phyloP scores from a whole-genome alignment of 371 early-diverging fungal species.

The Apophysomyces trapeziformis region DNA sequence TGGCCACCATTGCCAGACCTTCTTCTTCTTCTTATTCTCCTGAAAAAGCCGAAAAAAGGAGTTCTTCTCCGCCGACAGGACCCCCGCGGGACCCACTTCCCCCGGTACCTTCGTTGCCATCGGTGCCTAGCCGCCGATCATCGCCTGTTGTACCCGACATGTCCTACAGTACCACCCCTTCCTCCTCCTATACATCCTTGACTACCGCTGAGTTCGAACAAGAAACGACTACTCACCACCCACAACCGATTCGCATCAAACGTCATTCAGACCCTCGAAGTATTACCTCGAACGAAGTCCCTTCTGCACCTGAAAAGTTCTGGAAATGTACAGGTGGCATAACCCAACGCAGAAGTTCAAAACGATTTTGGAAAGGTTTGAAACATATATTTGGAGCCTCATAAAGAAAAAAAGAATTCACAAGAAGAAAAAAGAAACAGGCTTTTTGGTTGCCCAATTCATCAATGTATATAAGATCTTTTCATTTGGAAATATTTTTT shows the following conservation, averaged over 20 bases:
- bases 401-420: no score
- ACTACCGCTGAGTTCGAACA: neutral
- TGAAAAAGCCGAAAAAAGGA: neutral
- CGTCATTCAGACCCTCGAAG: neutral
- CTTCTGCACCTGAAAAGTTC: no score
- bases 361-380: no score
- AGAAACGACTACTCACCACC: neutral
- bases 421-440: no score
- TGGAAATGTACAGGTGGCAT: no score
- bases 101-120: neutral
- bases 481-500: no score
- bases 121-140: neutral
- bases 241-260: neutral
- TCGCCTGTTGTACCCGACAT: conserved; percentile 1
- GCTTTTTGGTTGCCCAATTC: no score
- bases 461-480: no score
- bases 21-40: neutral
- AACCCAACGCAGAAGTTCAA: no score
- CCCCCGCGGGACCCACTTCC: neutral
- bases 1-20: neutral
- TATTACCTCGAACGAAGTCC: conserved; percentile 21
- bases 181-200: conserved; percentile 5
- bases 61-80: neutral
- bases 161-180: conserved; percentile 7
- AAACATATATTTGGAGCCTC: no score